Conservation (phyloP, 352 stramenopile species). For the Globisporangium iwayamae region DNA sequence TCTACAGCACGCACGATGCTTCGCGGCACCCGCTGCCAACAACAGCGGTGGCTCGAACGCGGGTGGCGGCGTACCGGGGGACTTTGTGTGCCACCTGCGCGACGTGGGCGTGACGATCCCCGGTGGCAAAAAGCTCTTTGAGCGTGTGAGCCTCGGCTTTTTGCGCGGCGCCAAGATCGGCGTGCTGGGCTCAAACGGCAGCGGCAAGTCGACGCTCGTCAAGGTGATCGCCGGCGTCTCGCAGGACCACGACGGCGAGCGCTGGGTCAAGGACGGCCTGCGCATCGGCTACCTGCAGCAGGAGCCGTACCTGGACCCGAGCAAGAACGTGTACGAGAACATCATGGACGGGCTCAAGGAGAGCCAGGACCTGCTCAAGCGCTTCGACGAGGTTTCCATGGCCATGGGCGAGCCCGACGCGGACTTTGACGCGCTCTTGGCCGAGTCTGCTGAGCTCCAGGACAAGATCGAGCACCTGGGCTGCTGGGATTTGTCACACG, state of each 20-base stretch:
- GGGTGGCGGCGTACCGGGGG: slow-evolving; percentile 68
- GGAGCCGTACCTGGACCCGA: slow-evolving; percentile 81
- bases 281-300: slow-evolving; percentile 87
- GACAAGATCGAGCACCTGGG: slow-evolving; percentile 82
- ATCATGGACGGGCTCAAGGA: slow-evolving; percentile 88
- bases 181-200: slow-evolving; percentile 94
- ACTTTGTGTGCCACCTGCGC: slow-evolving; percentile 80
- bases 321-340: slow-evolving; percentile 88
- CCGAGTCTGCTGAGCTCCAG: slow-evolving; percentile 85
- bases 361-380: slow-evolving; percentile 67
- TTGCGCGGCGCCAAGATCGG: slow-evolving; percentile 93
- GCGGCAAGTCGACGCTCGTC: slow-evolving; percentile 94
- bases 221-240: slow-evolving; percentile 94
- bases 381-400: slow-evolving; percentile 86
- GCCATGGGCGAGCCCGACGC: slow-evolving; percentile 89
- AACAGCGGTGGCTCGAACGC: slow-evolving; percentile 44
- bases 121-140: slow-evolving; percentile 84
- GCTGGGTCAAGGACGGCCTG: slow-evolving; percentile 83
- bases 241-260: slow-evolving; percentile 83
- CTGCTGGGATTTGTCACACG: slow-evolving; percentile 79
- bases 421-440: slow-evolving; percentile 83
- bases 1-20: slow-evolving; percentile 17
- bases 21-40: slow-evolving; percentile 24
- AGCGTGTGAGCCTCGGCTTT: slow-evolving; percentile 73
- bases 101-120: slow-evolving; percentile 76